Conservation (phyloP, 768 basidiomycete genomes). For the Sporobolomyces phaffii region DNA sequence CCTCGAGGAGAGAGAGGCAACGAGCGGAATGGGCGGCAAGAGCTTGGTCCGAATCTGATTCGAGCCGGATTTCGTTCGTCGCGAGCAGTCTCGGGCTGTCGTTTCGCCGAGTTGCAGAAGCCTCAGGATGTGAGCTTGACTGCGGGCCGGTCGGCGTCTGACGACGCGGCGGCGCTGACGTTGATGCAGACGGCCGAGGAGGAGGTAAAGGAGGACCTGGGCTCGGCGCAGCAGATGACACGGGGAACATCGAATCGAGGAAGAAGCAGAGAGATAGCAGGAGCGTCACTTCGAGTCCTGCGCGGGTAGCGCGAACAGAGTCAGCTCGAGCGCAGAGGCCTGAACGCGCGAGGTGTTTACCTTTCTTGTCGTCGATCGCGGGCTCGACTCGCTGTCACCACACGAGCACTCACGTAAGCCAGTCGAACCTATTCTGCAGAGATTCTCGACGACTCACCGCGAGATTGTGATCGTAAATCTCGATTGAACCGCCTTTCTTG, state of each 20-base stretch:
- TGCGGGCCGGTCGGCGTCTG: no score
- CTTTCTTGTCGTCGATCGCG: constrained; percentile 12
- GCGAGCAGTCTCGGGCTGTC: not conserved
- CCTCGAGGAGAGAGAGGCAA: constrained; percentile 7
- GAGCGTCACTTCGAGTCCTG: constrained; percentile 29
- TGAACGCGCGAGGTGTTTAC: not conserved
- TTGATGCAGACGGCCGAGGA: no score
- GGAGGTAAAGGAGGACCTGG: no score
- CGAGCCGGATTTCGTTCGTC: constrained; percentile 18
- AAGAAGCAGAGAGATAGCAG: constrained; percentile 23
- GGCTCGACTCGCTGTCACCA: constrained; percentile 34
- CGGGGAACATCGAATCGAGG: constrained; percentile 18
- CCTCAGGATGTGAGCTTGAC: no score
- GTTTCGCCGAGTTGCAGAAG: no score
- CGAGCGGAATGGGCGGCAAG: not conserved
- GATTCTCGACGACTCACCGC: constrained; percentile 21
- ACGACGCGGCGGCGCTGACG: no score
- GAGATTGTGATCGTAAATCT: constrained; percentile 24
- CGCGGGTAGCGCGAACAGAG: not conserved
- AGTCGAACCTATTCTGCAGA: no score
- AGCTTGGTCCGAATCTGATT: not conserved
- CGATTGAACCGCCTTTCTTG: constrained; percentile 11
- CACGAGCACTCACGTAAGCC: no score
- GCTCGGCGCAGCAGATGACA: not conserved
- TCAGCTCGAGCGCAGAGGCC: not conserved